Base-by-base conservation (phyloP, 2,329 filamentous ascomycete genomes). In the Sporothrix mexicana region DNA sequence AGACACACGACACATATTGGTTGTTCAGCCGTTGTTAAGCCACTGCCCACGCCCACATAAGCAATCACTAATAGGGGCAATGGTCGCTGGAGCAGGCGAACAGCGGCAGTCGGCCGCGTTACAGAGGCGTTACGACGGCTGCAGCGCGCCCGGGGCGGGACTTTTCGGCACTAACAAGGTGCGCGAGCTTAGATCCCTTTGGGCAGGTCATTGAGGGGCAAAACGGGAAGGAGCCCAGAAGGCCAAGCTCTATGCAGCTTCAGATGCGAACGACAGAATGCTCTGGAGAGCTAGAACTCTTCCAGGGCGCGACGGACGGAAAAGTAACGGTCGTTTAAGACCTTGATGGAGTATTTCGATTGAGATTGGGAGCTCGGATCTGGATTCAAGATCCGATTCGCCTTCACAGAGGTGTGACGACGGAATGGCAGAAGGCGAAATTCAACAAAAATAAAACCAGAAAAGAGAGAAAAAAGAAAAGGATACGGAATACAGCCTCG, bases 21-120 rank as follows among this genome's bases (percentile, higher is more conserved):
- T 55, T 55, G 51, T 55, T 55, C 51, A 55, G 51, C 51, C 30
- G 55, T 36, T 30, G 23, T 61, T n/a, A 12, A 17, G 55, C n/a
- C 30, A 30, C 30, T 30, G 30, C 7, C 7, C 30, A 36, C 1
- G 55, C 55, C 62, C 20, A 10, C 20, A 20, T 49, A 66, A 66
- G 62, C 62, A 30, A 49, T 66, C 43, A 49, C 45, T 66, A 66
- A 66, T 66, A 66, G 62, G 62, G 43, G 43, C 43, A 12, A n/a
- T n/a, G n/a, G n/a, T n/a, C n/a, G n/a, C n/a, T n/a, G n/a, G n/a
- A n/a, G n/a, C n/a, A n/a, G n/a, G n/a, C n/a, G n/a, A n/a, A 10
- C 59, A 64, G 30, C 30, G 13, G 57, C 57, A 30, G 13, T 61
- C 30, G n/a, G 51, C 20, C 20, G 51, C 51, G 51, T 20, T 51